Base-by-base conservation (phyloP, 2,329 filamentous ascomycete genomes). In the Orbilia brochopaga region DNA sequence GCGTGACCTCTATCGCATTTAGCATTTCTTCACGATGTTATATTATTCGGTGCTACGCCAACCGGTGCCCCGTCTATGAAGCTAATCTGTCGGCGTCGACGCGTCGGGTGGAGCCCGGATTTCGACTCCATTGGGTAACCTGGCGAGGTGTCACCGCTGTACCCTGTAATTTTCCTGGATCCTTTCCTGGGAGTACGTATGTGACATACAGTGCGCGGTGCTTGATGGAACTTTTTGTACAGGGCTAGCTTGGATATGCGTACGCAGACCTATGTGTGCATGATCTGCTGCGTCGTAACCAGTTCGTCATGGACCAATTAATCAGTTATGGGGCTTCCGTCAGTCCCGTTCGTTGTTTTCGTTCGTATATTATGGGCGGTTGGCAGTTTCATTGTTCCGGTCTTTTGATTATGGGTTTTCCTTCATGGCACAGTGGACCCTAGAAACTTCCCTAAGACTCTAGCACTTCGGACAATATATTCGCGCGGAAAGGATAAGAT, bases 41-140 rank as follows among this genome's bases (percentile, higher is more conserved):
- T n/a, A n/a, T n/a, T n/a, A n/a, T 35, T 62, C 58, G 48, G 48
- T 52, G 56, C 42, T 24, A 67, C 63, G 51, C 63, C 55, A 67
- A 67, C 51, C 46, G 30, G 19, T 57, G 35, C 30, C 7, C n/a
- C 37, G 44, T 46, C 48, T 23, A 58, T 3, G 24, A 50, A n/a
- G 19, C 15, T 8, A 32, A 32, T 32, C 5, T 4, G 40, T 15
- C 11, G 40, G 11, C 4, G 11, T 5, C 40, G 15, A 44, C 5
- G 10, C 13, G 7, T 44, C 40, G 44, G 44, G 6, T 19, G 19
- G n/a, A 48, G 44, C 17, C 44, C 8, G 44, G 17, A 21, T 48
- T 19, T 17, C 5, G 40, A 19, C 21, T 42, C 37, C 15, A 42
- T 42, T 42, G 37, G 44, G 44, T 21, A 21, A 48, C 19, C 35